phyloP scores from a whole-genome alignment of 2,329 filamentous ascomycete genomes.

The Botryotinia convoluta region DNA sequence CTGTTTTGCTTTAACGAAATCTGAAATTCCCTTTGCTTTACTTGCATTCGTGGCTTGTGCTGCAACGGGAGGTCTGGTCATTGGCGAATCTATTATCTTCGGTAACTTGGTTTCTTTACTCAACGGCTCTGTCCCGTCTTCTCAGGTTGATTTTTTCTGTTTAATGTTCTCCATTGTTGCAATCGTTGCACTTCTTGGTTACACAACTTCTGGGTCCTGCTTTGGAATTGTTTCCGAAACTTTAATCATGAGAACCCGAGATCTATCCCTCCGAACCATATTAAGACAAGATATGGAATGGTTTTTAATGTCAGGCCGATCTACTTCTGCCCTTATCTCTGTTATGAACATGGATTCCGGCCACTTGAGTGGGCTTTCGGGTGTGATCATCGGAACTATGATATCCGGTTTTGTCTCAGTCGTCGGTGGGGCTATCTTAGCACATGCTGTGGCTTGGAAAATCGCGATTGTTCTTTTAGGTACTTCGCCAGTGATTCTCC shows the following conservation, averaged over 20 bases:
- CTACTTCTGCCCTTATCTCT: slow-evolving; percentile 59
- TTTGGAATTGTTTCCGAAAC: slow-evolving; percentile 61
- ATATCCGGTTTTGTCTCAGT: slow-evolving; percentile 68
- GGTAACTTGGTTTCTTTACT: background rate
- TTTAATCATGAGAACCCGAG: slow-evolving; percentile 58
- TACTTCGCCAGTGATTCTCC: slow-evolving; percentile 65
- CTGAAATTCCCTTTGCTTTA: background rate
- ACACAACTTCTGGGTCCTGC: slow-evolving; percentile 54
- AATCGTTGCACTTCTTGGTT: slow-evolving; percentile 57
- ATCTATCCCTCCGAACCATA: slow-evolving; percentile 62
- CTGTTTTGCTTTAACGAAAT: background rate
- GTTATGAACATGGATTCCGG: slow-evolving; percentile 66
- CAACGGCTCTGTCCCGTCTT: background rate
- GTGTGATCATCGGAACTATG: slow-evolving; percentile 67
- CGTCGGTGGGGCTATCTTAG: slow-evolving; percentile 42
- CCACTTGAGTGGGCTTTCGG: slow-evolving; percentile 65
- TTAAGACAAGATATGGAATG: slow-evolving; percentile 66
- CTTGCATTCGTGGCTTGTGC: background rate
- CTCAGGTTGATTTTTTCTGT: background rate
- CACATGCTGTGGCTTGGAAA: slow-evolving; percentile 70
- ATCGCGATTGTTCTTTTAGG: slow-evolving; percentile 71
- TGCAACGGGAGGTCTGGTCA: background rate
- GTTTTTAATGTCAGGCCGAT: slow-evolving; percentile 65
- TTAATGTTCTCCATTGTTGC: slow-evolving; percentile 26
- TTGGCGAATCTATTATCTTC: background rate